A percentile compares a stretch with the other conserved stretches of the same genome.
These are phyloP conservation scores for Schizosaccharomyces lindneri DNA, from an alignment of 805 yeast genomes.

Conservation along the genomic window DNA sequence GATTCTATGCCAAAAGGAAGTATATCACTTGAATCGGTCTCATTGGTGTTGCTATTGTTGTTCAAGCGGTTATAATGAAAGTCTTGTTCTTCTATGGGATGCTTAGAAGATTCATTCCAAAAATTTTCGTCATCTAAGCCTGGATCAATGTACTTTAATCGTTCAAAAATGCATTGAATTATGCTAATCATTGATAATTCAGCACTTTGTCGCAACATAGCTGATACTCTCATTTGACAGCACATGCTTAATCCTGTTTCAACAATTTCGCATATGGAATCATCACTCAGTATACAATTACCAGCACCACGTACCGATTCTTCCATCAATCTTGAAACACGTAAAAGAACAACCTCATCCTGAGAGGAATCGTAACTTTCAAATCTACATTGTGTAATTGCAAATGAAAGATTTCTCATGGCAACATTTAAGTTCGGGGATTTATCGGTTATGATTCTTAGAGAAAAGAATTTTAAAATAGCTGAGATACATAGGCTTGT, in stretches of 20 bases:
- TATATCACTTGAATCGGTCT: conserved; percentile 2
- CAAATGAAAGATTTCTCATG: conserved; percentile 38
- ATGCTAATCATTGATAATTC: conserved; percentile 54
- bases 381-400: conserved; percentile 81
- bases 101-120: background rate
- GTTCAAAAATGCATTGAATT: conserved; percentile 41
- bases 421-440: conserved; percentile 33
- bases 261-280: conserved; percentile 62
- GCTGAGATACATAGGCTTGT: conserved; percentile 63
- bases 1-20: conserved; percentile 45
- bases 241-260: conserved; percentile 83
- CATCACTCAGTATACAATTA: conserved; percentile 48
- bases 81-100: background rate
- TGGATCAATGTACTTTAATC: conserved; percentile 26
- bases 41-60: conserved; percentile 1
- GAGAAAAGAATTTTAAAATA: conserved; percentile 44
- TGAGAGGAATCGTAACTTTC: conserved; percentile 83
- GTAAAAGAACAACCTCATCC: conserved; percentile 73
- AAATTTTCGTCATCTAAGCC: background rate
- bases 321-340: conserved; percentile 56
- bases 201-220: conserved; percentile 68
- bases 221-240: conserved; percentile 75
- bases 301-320: conserved; percentile 36
- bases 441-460: conserved; percentile 32
- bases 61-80: background rate